Percentiles rank a stretch among this genome's conserved stretches.
phyloP scores from a whole-genome alignment of 768 basidiomycete genomes.

The Gymnopilus junonius region DNA sequence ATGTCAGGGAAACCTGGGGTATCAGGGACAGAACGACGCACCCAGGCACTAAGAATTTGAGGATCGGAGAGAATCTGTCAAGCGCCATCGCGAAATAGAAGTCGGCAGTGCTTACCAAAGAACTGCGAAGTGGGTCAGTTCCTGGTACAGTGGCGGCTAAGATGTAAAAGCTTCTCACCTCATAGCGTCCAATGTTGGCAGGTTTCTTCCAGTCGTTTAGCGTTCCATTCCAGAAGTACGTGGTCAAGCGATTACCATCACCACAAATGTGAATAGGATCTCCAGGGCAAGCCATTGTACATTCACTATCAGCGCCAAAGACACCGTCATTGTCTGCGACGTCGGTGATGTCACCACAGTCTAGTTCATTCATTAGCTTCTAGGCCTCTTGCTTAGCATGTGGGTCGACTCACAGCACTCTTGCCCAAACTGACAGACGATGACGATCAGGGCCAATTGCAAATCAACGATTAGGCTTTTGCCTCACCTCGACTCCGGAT shows the following conservation, averaged over 20 bases:
- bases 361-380: conserved; percentile 35
- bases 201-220: conserved; percentile 72
- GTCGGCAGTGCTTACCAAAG: conserved; percentile 39
- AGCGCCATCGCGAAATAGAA: background rate
- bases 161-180: conserved; percentile 45
- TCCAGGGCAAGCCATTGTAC: conserved; percentile 63
- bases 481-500: conserved; percentile 60
- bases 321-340: conserved; percentile 44
- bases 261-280: conserved; percentile 76
- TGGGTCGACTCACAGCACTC: conserved; percentile 67
- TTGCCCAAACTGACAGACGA: conserved; percentile 50
- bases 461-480: conserved; percentile 5
- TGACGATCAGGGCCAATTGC: conserved; percentile 1
- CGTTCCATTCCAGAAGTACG: conserved; percentile 57
- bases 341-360: conserved; percentile 71
- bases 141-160: background rate
- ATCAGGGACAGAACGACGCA: conserved; percentile 29
- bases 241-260: conserved; percentile 52
- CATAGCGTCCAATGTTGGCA: conserved; percentile 65
- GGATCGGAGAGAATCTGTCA: conserved; percentile 20
- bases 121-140: conserved; percentile 35
- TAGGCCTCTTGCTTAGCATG: background rate
- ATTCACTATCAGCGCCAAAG: conserved; percentile 47
- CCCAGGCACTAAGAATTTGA: conserved; percentile 47
- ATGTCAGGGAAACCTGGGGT: conserved; percentile 4